Base-by-base conservation (phyloP, 805 yeast species). In the Candida argentea region DNA sequence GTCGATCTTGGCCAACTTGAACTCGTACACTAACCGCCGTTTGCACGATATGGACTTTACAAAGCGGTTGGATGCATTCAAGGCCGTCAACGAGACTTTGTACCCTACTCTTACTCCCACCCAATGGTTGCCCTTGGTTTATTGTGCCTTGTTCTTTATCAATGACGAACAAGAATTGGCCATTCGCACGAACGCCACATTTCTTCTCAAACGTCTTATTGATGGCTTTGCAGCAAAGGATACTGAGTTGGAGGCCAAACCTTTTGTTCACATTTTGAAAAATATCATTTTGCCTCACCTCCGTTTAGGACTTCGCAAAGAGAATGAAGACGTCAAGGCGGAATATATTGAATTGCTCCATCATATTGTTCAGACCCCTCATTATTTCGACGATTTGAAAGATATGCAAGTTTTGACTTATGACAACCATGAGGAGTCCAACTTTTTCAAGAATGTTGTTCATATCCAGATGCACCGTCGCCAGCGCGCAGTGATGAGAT, bases 401-500 rank as follows among this genome's bases (percentile, higher is more conserved):
- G 89, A 81, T 40, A 65, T 87, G 86, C 66, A 69, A 32, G 61
- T 69, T 1, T 54, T 89, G 22, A 52, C 77, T 1, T 67, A 60
- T 42, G 40, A 42, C 13, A 63, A 68, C 28, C 77, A 76, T 23
- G 93, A 85, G 41, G 96, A 86, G 42, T 80, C 85, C 4, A 77
- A 84, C 50, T 81, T 84, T 46, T 84, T 84, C 53, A 48, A 57
- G 24, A 85, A 86, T 42, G 65, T 91, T 26, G 68, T 67, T 34
- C 95, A 89, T 50, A 75, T 89, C 20, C 98, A 89, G 56, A 43
- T 79, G 6, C 85, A 79, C 44, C 73, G 94, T 55, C 78, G 95
- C 42, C 86, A 81, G 50, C 68, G 86, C 42, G 94, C 97, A 0
- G 65, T 89, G 14, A 68, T 73, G 42, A 67, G 81, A 33, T 53